Evolutionary conservation across 257 asterid species (phyloP), one percentile per base, ranked within the genome.

Genomic region (Salvia splendens): DNA sequence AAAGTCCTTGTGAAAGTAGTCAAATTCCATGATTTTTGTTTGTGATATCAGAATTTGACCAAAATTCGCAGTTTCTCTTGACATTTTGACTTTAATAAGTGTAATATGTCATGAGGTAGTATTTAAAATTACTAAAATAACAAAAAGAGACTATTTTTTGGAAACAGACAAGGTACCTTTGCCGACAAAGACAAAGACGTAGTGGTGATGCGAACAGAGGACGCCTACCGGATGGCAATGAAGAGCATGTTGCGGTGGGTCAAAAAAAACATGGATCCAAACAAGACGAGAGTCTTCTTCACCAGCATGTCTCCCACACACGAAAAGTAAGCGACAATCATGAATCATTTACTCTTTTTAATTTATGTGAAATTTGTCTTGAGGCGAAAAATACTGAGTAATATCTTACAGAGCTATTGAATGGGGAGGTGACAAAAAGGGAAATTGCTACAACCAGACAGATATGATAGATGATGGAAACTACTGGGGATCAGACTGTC

Each of bases 221-320:
- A 79, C 1, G 94, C 94, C 3, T 88, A 86, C 60, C 73, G 86
- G 6, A 82, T 88, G 94, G 89, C 85, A 3, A 71, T 86, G 83
- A 80, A 78, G 11, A 84, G 84, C 77, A 76, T 85, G 96, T 0
- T 83, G 40, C 73, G 81, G 71, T 88, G 96, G 91, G 78, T 80
- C 5, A 65, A 78, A 65, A 78, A 75, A 38, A 82, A 88, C 50
- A 84, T 84, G 85, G 85, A 86, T 73, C 78, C 74, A 3, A 61
- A 77, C 0, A 81, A 69, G 42, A 84, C 82, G 0, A 73, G 88
- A 72, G 89, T 84, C n/a, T 86, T 88, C 49, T 88, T 86, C 81
- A 81, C 93, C 8, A 79, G 84, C 86, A 82, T 86, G 87, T 88
- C 94, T 0, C 96, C 96, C 56, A 79, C 81, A 0, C 95, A 87